These are phyloP conservation scores for Ophiocordyceps camponoti-saundersi DNA, from an alignment of 2,329 filamentous ascomycete genomes.

Conservation along the genomic window DNA sequence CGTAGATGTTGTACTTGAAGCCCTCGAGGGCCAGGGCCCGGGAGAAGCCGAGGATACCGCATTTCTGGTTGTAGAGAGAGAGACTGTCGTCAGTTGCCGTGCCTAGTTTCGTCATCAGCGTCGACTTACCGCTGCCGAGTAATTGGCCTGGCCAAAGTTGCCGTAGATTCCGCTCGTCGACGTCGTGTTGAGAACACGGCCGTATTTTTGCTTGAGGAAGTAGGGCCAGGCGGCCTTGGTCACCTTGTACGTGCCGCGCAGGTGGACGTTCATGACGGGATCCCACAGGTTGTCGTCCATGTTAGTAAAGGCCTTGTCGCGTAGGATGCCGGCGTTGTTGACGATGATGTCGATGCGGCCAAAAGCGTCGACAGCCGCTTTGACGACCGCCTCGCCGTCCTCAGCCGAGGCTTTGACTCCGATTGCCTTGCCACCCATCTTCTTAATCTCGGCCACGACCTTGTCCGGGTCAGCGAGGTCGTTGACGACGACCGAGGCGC, in stretches of 20 bases:
- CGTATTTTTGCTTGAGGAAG: constrained; percentile 97
- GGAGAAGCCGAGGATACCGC: constrained; percentile 88
- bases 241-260: constrained; percentile 88
- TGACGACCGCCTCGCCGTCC: constrained; percentile 80
- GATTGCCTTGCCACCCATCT: constrained; percentile 73
- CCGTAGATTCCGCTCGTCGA: constrained; percentile 96
- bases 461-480: constrained; percentile 85
- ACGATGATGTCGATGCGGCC: constrained; percentile 88
- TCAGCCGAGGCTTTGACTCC: constrained; percentile 89
- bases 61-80: constrained; percentile 38
- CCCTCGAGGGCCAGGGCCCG: constrained; percentile 86
- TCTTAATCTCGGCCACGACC: constrained; percentile 84
- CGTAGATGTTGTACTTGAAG: constrained; percentile 91
- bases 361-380: constrained; percentile 83
- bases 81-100: not conserved
- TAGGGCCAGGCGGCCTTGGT: constrained; percentile 97
- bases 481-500: constrained; percentile 81
- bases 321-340: constrained; percentile 96
- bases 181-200: constrained; percentile 90
- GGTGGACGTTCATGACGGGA: constrained; percentile 78
- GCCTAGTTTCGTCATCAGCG: too few relatives aligned
- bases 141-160: constrained; percentile 98
- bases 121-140: constrained; percentile 61
- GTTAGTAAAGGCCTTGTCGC: constrained; percentile 95
- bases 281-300: constrained; percentile 95